Evolutionary conservation across 305 asterid genomes (phyloP).

Genomic region (Rubia balearica): DNA sequence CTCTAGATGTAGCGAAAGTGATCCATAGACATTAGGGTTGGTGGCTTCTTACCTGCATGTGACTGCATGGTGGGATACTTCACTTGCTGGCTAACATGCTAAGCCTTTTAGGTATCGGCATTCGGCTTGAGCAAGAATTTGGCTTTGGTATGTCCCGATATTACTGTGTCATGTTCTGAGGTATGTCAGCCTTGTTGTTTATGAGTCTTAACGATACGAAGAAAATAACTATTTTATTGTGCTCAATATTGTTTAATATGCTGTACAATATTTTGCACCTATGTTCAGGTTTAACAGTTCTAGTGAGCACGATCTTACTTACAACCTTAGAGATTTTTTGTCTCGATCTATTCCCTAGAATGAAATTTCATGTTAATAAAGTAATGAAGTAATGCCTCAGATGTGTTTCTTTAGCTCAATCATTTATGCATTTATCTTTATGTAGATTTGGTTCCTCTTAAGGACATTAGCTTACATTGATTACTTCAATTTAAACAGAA

Average conservation of each 20-base stretch:
- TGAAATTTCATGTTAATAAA: background rate
- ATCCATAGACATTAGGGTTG: constrained; percentile 40
- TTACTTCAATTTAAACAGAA: background rate
- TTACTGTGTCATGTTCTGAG: background rate
- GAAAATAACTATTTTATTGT: background rate
- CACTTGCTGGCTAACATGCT: constrained; percentile 52
- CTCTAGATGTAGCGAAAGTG: constrained; percentile 41
- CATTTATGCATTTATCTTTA: background rate
- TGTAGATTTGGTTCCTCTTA: background rate
- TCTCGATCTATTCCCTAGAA: constrained; percentile 5
- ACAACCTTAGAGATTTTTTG: background rate
- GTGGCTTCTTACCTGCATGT: constrained; percentile 48
- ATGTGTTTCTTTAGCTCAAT: background rate
- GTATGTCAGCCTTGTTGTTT: background rate
- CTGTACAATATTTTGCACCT: background rate
- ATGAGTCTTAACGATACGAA: background rate
- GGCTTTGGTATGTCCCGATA: constrained; percentile 37
- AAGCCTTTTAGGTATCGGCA: constrained; percentile 45
- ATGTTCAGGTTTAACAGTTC: background rate
- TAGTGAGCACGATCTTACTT: background rate
- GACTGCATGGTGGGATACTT: constrained; percentile 52
- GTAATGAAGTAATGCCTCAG: background rate
- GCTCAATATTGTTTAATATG: constrained; percentile 4
- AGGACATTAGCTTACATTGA: background rate
- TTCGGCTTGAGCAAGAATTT: constrained; percentile 46